Evolutionary conservation across 1,139 yeast species (phyloP), one percentile per base, ranked within the genome.

Genomic region (Geotrichum phurueaensis): DNA sequence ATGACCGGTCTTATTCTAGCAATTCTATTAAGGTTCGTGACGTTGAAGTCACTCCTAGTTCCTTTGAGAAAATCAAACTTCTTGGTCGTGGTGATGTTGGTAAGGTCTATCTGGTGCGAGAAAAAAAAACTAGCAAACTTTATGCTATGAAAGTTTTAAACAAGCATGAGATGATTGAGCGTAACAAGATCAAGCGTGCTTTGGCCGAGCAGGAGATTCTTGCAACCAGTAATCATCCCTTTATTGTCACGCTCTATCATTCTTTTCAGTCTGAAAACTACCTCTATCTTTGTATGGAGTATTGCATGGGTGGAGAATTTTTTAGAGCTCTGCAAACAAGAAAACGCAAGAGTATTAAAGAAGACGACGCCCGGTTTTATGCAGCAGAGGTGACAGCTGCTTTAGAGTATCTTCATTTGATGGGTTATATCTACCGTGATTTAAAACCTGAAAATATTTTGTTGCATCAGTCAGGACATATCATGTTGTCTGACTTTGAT

Each of bases 361-460:
- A 94, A 73, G 82, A 79, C 56, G 98, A 92, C 71, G 98, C 99
- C 18, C 80, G 84, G 63, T 94, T 94, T 71, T 94, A 94, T 72
- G 97, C 97, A 0, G 91, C 97, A 15, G 99, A 94, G 73, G 99
- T 94, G n/a, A 87, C 96, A 1, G 99, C 99, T 0, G 99, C 99
- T 0, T 79, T 94, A 63, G 99, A 94, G 71, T 95, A 94, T 71
- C 78, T 94, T 62, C 99, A 94, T 77, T 74, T 94, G 60, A 90
- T 92, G 96, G 99, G 99, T 0, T 94, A 89, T 73, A 94, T 94
- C 54, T 94, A 94, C 72, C 82, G 99, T 64, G 99, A 94, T 73
- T 79, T 94, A 68, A 94, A 94, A 71, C 99, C 99, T 0, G 99
- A 94, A 71, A 94, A 94, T 70, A 92, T 94, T 65, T 76, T 94